Evolutionary conservation across 345 rosid genomes (phyloP), one percentile per base, ranked within the genome.

Genomic region (Turnera subulata): DNA sequence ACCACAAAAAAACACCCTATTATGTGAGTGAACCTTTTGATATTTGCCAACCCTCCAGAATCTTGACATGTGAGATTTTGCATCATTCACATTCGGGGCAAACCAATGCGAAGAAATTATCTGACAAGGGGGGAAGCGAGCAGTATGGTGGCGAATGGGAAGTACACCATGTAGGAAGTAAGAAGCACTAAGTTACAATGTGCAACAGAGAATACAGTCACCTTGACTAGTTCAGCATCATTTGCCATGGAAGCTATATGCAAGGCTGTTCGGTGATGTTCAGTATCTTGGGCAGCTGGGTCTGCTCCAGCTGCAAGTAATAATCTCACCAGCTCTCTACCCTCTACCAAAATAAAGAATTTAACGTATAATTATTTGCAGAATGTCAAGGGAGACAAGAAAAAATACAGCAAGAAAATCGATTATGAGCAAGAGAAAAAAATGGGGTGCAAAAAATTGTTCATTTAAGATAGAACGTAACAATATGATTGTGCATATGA

Each of bases 281-380:
- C 87, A 53, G 84, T 18, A 82, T 93, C 99, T 76, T 85, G 94
- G 50, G 90, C 85, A 55, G 85, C 83, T 58, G 88, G 87, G 75
- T 87, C 90, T 32, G 99, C 99, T 54, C 97, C 99, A 67, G 96
- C 94, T 58, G 82, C 84, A 60, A 93, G 92, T 80, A 93, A 68
- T 65, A 85, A 55, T 54, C 78, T 81, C 71, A 87, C 99, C 71
- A 89, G 68, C 60, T 89, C 81, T 75, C 97, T 89, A 40, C 99
- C 96, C 81, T 93, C 99, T 92, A 65, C 79, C 18, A 6, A 16
- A 4, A 35, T 48, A 48, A 48, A 21, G 6, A 11, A 13, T 42
- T 42, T 42, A 42, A 11, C 45, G 4, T 11, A 42, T 42, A 5
- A 42, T n/a, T n/a, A n/a, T 4, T 3, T 29, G 35, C 35, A 29